These are phyloP conservation scores for Cercospora canescens DNA, from an alignment of 2,329 filamentous ascomycete genomes.

Conservation along the genomic window DNA sequence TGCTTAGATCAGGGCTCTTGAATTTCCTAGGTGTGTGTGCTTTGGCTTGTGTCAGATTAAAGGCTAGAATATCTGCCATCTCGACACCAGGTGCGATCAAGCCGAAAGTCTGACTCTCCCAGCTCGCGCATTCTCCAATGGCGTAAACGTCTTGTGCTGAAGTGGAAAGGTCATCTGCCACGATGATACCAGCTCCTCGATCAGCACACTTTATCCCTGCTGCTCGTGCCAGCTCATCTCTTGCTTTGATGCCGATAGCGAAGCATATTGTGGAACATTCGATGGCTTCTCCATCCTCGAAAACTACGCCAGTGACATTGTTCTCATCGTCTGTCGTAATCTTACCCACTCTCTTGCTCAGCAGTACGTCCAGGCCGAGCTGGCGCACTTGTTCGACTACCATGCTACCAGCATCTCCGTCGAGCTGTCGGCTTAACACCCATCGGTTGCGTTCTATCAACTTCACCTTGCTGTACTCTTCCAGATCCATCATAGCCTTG, in stretches of 20 bases:
- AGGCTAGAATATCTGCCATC: slow-evolving; percentile 89
- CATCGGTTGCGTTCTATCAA: slow-evolving; percentile 81
- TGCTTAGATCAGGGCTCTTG: slow-evolving; percentile 83
- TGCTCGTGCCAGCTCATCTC: slow-evolving; percentile 72
- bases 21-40: slow-evolving; percentile 69
- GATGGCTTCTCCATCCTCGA: slow-evolving; percentile 78
- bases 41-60: slow-evolving; percentile 84
- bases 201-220: slow-evolving; percentile 72
- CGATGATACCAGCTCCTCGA: slow-evolving; percentile 73
- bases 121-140: slow-evolving; percentile 88
- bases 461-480: slow-evolving; percentile 71
- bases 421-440: slow-evolving; percentile 80
- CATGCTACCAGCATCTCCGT: slow-evolving; percentile 76
- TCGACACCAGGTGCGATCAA: slow-evolving; percentile 88
- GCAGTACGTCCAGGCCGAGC: slow-evolving; percentile 77
- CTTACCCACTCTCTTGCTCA: slow-evolving; percentile 71
- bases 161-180: slow-evolving; percentile 67
- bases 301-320: slow-evolving; percentile 70
- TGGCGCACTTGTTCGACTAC: slow-evolving; percentile 77
- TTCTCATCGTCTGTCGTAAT: slow-evolving; percentile 69
- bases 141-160: slow-evolving; percentile 75
- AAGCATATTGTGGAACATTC: slow-evolving; percentile 83
- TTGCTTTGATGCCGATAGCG: slow-evolving; percentile 80
- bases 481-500: slow-evolving; percentile 86
- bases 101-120: slow-evolving; percentile 82